phyloP scores from a whole-genome alignment of 345 rosid genomes.

The Moricandia arvensis region DNA sequence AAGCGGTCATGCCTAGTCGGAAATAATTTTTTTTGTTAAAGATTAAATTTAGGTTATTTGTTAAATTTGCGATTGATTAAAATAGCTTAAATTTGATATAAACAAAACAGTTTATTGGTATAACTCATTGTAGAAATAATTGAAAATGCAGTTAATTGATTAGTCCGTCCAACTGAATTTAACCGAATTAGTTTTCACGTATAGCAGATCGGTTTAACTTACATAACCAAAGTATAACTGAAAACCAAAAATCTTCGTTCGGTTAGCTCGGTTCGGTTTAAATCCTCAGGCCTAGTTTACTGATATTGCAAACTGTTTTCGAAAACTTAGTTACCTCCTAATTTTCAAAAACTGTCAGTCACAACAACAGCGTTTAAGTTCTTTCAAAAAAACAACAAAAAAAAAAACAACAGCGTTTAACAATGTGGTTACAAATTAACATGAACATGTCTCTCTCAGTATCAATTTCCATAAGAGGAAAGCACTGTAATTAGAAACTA shows the following conservation, averaged over 20 bases:
- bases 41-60: not conserved
- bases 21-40: not conserved
- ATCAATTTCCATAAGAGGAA: constrained; percentile 9
- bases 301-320: not conserved
- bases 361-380: no score
- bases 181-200: not conserved
- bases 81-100: not conserved
- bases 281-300: not conserved
- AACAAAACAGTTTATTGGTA: not conserved
- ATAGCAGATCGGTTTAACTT: not conserved
- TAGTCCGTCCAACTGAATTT: not conserved
- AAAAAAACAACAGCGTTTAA: not conserved
- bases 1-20: not conserved
- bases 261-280: not conserved
- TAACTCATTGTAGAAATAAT: not conserved
- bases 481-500: not conserved
- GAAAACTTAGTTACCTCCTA: not conserved
- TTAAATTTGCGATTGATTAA: not conserved
- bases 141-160: not conserved
- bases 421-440: not conserved
- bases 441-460: not conserved
- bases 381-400: no score
- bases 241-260: not conserved
- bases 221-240: not conserved
- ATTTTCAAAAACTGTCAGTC: no score